Percentiles rank a stretch among this genome's conserved stretches.
phyloP scores from a whole-genome alignment of 2,329 filamentous ascomycete genomes.

The Xylariomycetidae sp. region DNA sequence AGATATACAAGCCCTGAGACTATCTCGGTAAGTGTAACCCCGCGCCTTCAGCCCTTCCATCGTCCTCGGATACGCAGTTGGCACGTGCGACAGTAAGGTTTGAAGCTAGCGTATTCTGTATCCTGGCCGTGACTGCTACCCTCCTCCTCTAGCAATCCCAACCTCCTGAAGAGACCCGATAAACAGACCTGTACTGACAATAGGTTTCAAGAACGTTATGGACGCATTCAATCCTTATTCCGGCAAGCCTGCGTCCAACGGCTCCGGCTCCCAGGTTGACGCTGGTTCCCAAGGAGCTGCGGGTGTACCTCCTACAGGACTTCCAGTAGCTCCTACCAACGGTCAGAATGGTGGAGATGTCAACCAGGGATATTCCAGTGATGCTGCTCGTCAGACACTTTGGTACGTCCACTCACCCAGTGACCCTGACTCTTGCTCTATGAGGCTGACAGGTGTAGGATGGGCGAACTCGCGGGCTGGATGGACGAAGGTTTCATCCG shows the following conservation, averaged over 20 bases:
- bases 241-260: conserved; percentile 31
- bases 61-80: too few relatives aligned
- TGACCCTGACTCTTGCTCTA: too few relatives aligned
- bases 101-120: too few relatives aligned
- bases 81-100: too few relatives aligned
- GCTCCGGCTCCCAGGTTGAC: conserved; percentile 33
- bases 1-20: too few relatives aligned
- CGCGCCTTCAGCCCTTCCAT: too few relatives aligned
- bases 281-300: conserved; percentile 27
- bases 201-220: conserved; percentile 25
- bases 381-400: conserved; percentile 51
- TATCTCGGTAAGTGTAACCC: too few relatives aligned
- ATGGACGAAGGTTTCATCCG: conserved; percentile 99
- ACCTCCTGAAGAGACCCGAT: too few relatives aligned
- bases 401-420: conserved; percentile 36
- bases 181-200: too few relatives aligned
- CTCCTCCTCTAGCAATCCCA: too few relatives aligned
- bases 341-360: conserved; percentile 31
- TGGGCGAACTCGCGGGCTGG: conserved; percentile 98
- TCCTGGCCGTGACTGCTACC: too few relatives aligned
- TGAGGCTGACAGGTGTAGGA: conserved; percentile 70
- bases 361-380: conserved; percentile 27
- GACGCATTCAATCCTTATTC: conserved; percentile 31
- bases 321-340: conserved; percentile 27
- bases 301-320: conserved; percentile 21